Evolutionary conservation across 208 protist species (phyloP), one percentile per base, ranked within the genome.

Genomic region (Crithidia expoeki): DNA sequence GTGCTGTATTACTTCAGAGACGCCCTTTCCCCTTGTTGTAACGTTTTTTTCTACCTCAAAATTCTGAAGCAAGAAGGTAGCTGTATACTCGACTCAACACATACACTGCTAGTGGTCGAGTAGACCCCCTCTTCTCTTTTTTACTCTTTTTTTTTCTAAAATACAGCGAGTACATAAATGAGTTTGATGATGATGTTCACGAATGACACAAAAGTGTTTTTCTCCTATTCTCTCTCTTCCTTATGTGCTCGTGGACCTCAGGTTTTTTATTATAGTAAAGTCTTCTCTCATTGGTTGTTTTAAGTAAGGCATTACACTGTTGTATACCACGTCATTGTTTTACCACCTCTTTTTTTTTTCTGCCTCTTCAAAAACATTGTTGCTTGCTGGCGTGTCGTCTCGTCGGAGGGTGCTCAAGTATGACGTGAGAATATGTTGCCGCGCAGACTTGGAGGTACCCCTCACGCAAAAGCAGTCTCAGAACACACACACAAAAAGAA

Each of bases 271-370:
- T 46, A 32, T 44, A 25, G 46, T 52, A 21, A 40, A 23, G 21
- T 61, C 6, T 19, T 58, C 58, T 59, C 6, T 70, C 23, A 32
- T 76, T n/a, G 12, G 38, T 68, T 49, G 23, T 17, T 70, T 27
- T 55, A 11, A 44, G 5, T 38, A 57, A 47, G 7, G 27, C 6
- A n/a, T 56, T 30, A 3, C 19, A 62, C 28, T 65, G 32, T 58
- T 50, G 42, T 53, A 46, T 23, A 64, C 4, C 40, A 71, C 21
- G 14, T 16, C 1, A 58, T 36, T 6, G 11, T 32, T 47, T 65
- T 72, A 67, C 33, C 46, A 16, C 32, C 50, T 74, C 23, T n/a
- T n/a, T 62, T 32, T 17, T 14, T 28, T 75, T 56, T 49, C 4
- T 30, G 21, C 33, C 27, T 21, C 34, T 58, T 53, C 6, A 51